Evolutionary conservation across 208 protist species (phyloP).

Genomic region (Crithidia expoeki): DNA sequence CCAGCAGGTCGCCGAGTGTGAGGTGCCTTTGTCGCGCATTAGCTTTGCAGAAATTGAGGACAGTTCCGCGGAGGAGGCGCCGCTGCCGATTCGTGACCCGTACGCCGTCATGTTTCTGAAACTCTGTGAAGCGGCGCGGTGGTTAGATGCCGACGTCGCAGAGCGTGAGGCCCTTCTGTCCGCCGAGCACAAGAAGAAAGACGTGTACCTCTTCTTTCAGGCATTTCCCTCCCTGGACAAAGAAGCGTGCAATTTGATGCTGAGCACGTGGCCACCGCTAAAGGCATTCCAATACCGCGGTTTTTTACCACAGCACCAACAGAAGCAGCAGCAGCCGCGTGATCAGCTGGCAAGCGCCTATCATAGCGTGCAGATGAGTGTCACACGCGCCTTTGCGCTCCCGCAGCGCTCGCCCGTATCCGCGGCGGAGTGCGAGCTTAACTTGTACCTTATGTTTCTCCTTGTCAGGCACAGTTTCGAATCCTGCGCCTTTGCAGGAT

Average conservation of each 20-base stretch:
- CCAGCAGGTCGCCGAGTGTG: slow-evolving; percentile 17
- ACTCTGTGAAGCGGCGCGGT: slow-evolving; percentile 22
- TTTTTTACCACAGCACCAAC: background rate
- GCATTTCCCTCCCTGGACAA: slow-evolving; percentile 20
- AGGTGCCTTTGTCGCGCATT: slow-evolving; percentile 31
- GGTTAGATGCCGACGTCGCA: slow-evolving; percentile 15
- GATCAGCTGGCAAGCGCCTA: slow-evolving; percentile 15
- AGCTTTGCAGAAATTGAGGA: slow-evolving; percentile 20
- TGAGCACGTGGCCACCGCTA: slow-evolving; percentile 30
- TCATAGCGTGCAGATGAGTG: slow-evolving; percentile 11
- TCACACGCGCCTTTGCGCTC: slow-evolving; percentile 16
- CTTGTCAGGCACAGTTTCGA: slow-evolving; percentile 16
- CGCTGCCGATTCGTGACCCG: slow-evolving; percentile 32
- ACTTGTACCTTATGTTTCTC: slow-evolving; percentile 30
- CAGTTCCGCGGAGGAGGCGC: slow-evolving; percentile 14
- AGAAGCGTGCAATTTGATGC: slow-evolving; percentile 19
- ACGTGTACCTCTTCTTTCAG: slow-evolving; percentile 28
- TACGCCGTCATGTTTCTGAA: slow-evolving; percentile 34
- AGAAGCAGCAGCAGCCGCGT: background rate
- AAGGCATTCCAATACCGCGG: background rate
- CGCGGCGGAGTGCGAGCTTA: slow-evolving; percentile 28
- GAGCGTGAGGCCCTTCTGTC: background rate
- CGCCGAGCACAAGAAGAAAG: slow-evolving; percentile 4
- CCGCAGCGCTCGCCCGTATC: slow-evolving; percentile 27
- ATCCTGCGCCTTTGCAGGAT: background rate